Percentiles rank a stretch among this genome's conserved stretches.
These are phyloP conservation scores for Micractinium conductrix DNA, from an alignment of 139 green algal species.

Conservation along the genomic window DNA sequence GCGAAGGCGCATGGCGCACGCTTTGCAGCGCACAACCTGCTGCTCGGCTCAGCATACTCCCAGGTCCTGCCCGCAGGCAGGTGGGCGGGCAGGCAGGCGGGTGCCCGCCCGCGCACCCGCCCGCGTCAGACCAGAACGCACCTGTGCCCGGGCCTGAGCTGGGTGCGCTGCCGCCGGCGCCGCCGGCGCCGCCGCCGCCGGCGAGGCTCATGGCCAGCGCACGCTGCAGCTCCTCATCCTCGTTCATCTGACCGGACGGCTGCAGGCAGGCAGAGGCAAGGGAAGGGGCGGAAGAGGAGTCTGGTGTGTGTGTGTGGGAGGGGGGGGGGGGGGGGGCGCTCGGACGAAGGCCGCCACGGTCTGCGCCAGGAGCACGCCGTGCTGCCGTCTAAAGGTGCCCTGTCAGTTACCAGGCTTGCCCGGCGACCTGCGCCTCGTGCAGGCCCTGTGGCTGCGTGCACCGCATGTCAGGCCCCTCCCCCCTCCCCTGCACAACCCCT, in stretches of 20 bases:
- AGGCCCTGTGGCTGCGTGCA: too few species aligned
- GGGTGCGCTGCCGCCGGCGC: background rate
- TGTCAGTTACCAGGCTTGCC: too few species aligned
- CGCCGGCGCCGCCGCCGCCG: background rate
- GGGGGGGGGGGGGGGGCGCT: too few species aligned
- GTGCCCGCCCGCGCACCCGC: too few species aligned
- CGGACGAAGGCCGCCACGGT: background rate
- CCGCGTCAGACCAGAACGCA: too few species aligned
- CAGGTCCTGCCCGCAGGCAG: background rate
- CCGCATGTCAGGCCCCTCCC: too few species aligned
- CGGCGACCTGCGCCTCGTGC: too few species aligned
- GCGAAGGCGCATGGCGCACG: background rate
- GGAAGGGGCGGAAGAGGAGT: background rate
- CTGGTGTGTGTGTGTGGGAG: too few species aligned
- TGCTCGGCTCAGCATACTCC: background rate
- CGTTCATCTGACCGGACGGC: conserved; percentile 31
- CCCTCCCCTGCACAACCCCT: background rate
- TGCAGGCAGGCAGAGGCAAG: background rate
- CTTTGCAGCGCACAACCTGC: too few species aligned
- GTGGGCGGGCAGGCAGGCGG: background rate
- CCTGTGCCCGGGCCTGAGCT: conserved; percentile 1
- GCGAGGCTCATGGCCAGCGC: conserved; percentile 74
- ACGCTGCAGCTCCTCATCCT: conserved; percentile 76
- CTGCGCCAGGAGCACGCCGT: background rate
- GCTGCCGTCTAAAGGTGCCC: too few species aligned